Conservation (phyloP, 2,329 filamentous ascomycete genomes). For the Dothistroma septosporum region DNA sequence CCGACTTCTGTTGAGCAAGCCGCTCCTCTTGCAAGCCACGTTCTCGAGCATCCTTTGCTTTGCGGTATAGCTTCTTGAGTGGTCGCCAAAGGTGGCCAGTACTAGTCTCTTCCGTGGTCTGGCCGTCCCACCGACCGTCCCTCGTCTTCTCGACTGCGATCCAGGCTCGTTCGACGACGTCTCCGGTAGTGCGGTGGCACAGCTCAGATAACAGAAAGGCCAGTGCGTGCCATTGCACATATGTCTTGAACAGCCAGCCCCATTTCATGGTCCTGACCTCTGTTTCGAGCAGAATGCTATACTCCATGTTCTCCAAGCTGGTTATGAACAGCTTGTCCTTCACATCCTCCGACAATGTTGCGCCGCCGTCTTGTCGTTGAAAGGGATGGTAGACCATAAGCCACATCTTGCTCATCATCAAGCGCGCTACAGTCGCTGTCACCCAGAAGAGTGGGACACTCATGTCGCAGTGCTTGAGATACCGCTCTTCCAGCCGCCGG, state of each 20-base stretch:
- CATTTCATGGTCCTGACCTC: constrained; percentile 60
- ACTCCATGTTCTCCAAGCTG: constrained; percentile 70
- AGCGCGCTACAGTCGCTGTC: constrained; percentile 61
- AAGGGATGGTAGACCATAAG: constrained; percentile 72
- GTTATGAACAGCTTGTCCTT: constrained; percentile 67
- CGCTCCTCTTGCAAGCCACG: constrained; percentile 46
- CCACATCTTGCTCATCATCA: constrained; percentile 75
- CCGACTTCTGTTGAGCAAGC: constrained; percentile 19
- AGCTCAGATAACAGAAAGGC: constrained; percentile 59
- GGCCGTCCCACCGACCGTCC: constrained; percentile 40
- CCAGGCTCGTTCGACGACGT: constrained; percentile 59
- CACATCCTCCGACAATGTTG: constrained; percentile 56
- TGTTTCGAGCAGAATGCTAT: constrained; percentile 61
- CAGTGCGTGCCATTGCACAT: constrained; percentile 63
- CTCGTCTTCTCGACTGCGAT: constrained; percentile 50
- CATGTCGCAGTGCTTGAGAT: constrained; percentile 51
- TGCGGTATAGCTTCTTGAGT: constrained; percentile 56
- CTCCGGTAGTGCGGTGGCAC: constrained; percentile 54
- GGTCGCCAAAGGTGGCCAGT: constrained; percentile 61
- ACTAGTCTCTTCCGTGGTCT: constrained; percentile 27
- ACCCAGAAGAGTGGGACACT: constrained; percentile 63
- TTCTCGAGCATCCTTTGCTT: constrained; percentile 52
- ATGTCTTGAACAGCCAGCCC: constrained; percentile 62
- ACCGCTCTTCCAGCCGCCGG: constrained; percentile 46
- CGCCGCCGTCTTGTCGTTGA: constrained; percentile 56